Conservation (phyloP, 208 protist genomes). For the Acanthamoeba culbertsoni region DNA sequence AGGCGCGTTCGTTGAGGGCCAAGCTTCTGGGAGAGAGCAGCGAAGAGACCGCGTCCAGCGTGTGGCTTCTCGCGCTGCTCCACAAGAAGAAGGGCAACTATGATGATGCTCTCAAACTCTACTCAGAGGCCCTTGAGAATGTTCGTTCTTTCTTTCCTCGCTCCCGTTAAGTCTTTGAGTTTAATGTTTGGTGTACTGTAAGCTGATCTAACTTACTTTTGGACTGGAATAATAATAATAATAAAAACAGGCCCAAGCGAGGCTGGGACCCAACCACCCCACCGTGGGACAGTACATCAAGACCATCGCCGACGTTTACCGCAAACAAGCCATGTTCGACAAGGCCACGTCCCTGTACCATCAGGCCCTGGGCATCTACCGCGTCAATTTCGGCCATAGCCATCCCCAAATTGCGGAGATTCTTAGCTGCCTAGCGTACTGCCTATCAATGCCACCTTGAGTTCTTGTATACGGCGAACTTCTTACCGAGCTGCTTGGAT, state of each 20-base stretch:
- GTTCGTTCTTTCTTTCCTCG: background rate
- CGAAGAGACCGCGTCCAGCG: background rate
- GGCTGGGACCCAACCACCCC: conserved; percentile 21
- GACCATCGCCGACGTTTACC: conserved; percentile 45
- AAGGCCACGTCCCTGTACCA: background rate
- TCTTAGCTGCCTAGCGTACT: conserved; percentile 35
- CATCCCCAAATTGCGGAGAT: conserved; percentile 40
- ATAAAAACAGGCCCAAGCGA: background rate
- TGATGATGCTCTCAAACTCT: background rate
- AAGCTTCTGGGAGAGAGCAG: background rate
- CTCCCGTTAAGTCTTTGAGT: background rate
- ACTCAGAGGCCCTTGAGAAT: background rate
- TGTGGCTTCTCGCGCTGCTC: background rate
- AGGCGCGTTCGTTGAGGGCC: background rate
- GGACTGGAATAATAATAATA: background rate
- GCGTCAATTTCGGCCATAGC: background rate
- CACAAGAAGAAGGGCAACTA: conserved; percentile 63
- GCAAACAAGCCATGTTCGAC: conserved; percentile 51
- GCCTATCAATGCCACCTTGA: too few species aligned
- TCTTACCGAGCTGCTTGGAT: too few species aligned
- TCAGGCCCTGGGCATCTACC: background rate
- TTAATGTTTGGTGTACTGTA: too few species aligned
- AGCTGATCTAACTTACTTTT: background rate
- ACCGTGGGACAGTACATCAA: conserved; percentile 35
- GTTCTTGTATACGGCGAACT: too few species aligned